Percentiles rank a stretch among this genome's conserved stretches.
Conservation (phyloP, 768 basidiomycete species). For the Rhizopogon vesiculosus region DNA sequence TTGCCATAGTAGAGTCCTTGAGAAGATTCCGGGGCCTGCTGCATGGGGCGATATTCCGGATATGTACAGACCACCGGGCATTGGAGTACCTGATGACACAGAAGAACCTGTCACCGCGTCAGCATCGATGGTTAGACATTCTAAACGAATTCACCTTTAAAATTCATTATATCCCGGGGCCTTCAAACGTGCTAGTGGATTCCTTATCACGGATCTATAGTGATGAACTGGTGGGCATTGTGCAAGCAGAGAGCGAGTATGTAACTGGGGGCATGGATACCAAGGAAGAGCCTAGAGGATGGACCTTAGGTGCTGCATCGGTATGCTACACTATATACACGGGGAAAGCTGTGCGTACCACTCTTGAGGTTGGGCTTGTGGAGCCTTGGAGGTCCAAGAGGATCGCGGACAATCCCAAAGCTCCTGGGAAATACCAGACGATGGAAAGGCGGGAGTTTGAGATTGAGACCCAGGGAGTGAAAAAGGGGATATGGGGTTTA, state of each 20-base stretch:
- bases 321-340: too few species aligned
- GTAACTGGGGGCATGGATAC: too few species aligned
- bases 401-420: too few species aligned
- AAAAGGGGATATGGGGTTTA: too few species aligned
- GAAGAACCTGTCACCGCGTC: slow-evolving; percentile 9
- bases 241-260: slow-evolving; percentile 10
- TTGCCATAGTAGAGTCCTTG: slow-evolving; percentile 18
- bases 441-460: too few species aligned
- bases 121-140: slow-evolving; percentile 22
- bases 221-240: slow-evolving; percentile 1
- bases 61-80: slow-evolving; percentile 24
- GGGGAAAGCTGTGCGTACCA: too few species aligned
- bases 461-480: too few species aligned
- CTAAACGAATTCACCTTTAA: slow-evolving; percentile 21
- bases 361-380: too few species aligned
- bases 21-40: slow-evolving; percentile 23
- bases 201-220: slow-evolving; percentile 25
- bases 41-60: slow-evolving; percentile 12
- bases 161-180: slow-evolving; percentile 17
- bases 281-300: too few species aligned
- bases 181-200: slow-evolving; percentile 13
- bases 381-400: too few species aligned
- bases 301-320: too few species aligned
- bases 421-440: too few species aligned
- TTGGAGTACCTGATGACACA: slow-evolving; percentile 23